phyloP scores from a whole-genome alignment of 139 green algal species.

The Raphidocelis subcapitata region DNA sequence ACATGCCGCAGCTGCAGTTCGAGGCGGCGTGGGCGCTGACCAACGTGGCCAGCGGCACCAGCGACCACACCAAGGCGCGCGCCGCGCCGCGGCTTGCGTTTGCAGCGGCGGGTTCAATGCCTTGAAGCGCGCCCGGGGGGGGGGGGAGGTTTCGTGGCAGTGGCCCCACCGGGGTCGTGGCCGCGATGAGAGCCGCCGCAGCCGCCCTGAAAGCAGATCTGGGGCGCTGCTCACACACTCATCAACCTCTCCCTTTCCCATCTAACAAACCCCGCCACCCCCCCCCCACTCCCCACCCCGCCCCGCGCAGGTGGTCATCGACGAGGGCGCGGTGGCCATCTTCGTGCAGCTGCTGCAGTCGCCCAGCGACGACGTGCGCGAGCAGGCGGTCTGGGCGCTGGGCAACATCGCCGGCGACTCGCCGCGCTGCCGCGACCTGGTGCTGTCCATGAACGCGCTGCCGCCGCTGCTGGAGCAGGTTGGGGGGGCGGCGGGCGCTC shows the following conservation, averaged over 20 bases:
- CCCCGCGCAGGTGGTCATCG: conserved; percentile 84
- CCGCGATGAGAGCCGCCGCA: no score
- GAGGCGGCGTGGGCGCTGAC: conserved; percentile 88
- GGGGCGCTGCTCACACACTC: no score
- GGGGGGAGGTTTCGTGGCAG: no score
- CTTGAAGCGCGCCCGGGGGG: no score
- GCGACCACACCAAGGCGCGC: conserved; percentile 84
- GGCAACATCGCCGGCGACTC: conserved; percentile 98
- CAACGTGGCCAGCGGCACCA: conserved; percentile 98
- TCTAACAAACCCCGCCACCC: no score
- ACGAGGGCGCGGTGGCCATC: conserved; percentile 94
- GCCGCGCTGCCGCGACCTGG: conserved; percentile 92
- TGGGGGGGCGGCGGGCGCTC: no score
- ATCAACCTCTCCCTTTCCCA: no score
- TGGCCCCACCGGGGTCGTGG: no score
- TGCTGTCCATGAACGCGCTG: conserved; percentile 84
- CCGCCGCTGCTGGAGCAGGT: conserved; percentile 79
- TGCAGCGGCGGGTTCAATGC: no score
- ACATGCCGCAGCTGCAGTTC: conserved; percentile 85
- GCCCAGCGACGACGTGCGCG: conserved; percentile 92
- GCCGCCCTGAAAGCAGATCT: no score
- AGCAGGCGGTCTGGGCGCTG: conserved; percentile 99
- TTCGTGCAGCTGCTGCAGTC: conserved; percentile 95
- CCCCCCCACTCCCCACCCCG: conserved; percentile 42
- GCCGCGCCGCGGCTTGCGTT: no score